Base-by-base conservation (phyloP, 441 rosid species). In the Flueggea neowawraea region DNA sequence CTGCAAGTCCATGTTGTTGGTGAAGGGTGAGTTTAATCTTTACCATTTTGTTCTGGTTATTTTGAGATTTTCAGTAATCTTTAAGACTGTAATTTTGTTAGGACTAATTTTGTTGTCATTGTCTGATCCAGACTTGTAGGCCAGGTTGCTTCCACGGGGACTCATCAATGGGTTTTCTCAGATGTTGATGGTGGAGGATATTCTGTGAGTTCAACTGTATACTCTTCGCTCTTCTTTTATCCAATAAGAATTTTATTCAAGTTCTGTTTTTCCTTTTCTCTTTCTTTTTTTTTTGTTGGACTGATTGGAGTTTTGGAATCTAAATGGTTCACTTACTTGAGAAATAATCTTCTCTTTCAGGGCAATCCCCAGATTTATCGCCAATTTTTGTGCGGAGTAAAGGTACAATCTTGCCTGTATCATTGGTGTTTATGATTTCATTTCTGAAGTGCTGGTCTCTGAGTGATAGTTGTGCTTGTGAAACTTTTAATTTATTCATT, bases 111-210 rank as follows among this genome's bases (percentile, higher is more conserved):
- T 54, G 33, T 69, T 60, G 48, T 61, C 65, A 22, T 50, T 64
- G 22, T 68, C 60, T 66, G 14, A 58, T 69, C 57, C 70, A 94
- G 98, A 65, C 63, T 77, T 60, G 79, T 94, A n/a, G 97, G 98
- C 47, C 83, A 77, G 67, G 85, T 79, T 55, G 95, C 98, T 72
- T 65, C 75, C 50, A 75, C 90, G 31, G 88, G 93, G 59, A 87
- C 76, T 60, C 82, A 80, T 66, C 75, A 60, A 41, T 94, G 98
- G 98, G 61, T 87, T 67, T 72, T 78, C 75, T 79, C 85, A 48
- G 91, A 84, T 72, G 62, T 11, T 32, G 28, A 64, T 50, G 75
- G 62, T 69, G 63, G 61, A 61, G 56, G 70, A 58, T 49, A 60
- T 54, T 55, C 70, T 51, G 44, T 41, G 14, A 57, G 61, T 45